Conservation (phyloP, 1,284 basidiomycete genomes). For the Xerocomus amazonicus region DNA sequence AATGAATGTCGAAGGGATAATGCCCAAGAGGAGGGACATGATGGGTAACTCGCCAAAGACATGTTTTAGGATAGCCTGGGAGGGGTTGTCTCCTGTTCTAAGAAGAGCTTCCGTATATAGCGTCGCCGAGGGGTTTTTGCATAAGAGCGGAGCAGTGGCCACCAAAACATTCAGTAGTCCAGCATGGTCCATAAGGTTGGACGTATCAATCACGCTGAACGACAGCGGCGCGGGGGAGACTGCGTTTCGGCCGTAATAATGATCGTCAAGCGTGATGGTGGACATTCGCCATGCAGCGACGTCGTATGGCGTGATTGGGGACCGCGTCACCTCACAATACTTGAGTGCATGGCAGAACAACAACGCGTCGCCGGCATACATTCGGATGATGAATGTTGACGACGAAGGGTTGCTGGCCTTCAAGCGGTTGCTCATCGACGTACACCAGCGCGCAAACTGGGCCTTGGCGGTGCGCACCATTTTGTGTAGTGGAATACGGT, state of each 20-base stretch:
- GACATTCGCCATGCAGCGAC: conserved; percentile 34
- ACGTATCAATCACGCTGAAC: conserved; percentile 55
- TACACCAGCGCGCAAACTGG: conserved; percentile 29
- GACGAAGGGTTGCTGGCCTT: conserved; percentile 10
- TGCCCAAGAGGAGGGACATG: conserved; percentile 40
- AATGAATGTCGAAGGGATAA: conserved; percentile 40
- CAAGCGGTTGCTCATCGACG: conserved; percentile 12
- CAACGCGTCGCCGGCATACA: conserved; percentile 35
- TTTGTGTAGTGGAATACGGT: conserved; percentile 1
- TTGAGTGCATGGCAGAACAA: conserved; percentile 31
- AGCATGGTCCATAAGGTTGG: conserved; percentile 46
- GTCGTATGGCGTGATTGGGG: conserved; percentile 15
- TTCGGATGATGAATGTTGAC: conserved; percentile 25
- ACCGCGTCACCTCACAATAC: conserved; percentile 7
- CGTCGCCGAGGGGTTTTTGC: conserved; percentile 25
- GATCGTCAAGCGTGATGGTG: conserved; percentile 33
- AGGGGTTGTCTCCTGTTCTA: conserved; percentile 24
- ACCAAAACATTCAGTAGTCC: conserved; percentile 49
- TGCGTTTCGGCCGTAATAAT: conserved; percentile 30
- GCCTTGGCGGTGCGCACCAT: conserved; percentile 13
- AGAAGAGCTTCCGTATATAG: conserved; percentile 46
- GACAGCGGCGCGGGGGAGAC: conserved; percentile 32
- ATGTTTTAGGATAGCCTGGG: conserved; percentile 32
- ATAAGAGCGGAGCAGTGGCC: conserved; percentile 37
- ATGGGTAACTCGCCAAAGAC: conserved; percentile 39